Conservation (phyloP, 2,329 filamentous ascomycete genomes). For the Xylariaceae sp. region DNA sequence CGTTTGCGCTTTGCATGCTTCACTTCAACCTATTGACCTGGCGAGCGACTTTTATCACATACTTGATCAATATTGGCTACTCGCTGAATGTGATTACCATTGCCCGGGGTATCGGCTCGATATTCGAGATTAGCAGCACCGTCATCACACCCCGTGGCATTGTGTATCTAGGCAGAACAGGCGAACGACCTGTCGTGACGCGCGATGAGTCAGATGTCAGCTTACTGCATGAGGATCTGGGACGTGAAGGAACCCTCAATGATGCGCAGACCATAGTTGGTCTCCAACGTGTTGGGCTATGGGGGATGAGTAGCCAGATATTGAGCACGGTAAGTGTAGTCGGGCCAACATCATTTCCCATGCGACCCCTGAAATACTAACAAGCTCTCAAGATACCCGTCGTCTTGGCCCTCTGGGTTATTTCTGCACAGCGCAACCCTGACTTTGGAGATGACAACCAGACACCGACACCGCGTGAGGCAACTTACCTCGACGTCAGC, state of each 20-base stretch:
- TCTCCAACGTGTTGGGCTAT: conserved; percentile 37
- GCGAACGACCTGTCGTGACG: conserved; percentile 16
- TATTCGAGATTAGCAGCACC: conserved; percentile 50
- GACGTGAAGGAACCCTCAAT: conserved; percentile 11
- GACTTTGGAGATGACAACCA: conserved; percentile 8
- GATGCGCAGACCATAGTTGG: conserved; percentile 29
- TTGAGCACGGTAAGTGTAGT: conserved; percentile 33
- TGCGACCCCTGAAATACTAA: not conserved
- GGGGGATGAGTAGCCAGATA: conserved; percentile 39
- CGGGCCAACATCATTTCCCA: not conserved
- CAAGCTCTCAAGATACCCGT: conserved; percentile 33
- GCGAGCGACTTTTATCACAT: conserved; percentile 50
- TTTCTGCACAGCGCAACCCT: conserved; percentile 22
- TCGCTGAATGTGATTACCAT: conserved; percentile 43
- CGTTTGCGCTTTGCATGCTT: conserved; percentile 45
- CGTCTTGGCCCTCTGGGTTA: conserved; percentile 32
- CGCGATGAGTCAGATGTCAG: conserved; percentile 23
- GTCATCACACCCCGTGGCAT: conserved; percentile 47
- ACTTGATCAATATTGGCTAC: conserved; percentile 46
- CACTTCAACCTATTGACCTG: conserved; percentile 53
- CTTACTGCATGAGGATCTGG: conserved; percentile 3
- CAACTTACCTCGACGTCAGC: conserved; percentile 17
- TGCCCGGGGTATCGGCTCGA: conserved; percentile 42
- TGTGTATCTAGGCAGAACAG: conserved; percentile 33
- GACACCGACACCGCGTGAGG: conserved; percentile 8